Percentiles rank a stretch among this genome's conserved stretches.
Evolutionary conservation across 1,284 basidiomycete genomes (phyloP).

Genomic region (Polyporus tsugae): DNA sequence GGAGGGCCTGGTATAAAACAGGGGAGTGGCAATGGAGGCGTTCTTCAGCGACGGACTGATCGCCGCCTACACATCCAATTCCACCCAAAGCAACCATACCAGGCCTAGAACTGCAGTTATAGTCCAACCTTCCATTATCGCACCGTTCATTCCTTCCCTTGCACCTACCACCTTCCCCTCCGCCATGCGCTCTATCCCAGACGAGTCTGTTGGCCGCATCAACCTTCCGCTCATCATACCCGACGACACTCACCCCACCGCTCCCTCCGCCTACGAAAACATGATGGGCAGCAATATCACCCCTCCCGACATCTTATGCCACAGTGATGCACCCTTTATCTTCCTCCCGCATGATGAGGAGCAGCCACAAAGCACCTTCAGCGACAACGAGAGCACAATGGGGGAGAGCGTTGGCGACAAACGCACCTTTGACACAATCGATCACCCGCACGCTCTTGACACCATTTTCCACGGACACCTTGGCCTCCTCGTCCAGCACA

Average conservation of each 20-base stretch:
- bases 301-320: background rate
- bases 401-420: background rate
- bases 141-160: background rate
- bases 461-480: background rate
- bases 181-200: background rate
- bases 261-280: constrained; percentile 4
- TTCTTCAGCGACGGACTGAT: background rate
- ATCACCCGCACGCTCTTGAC: background rate
- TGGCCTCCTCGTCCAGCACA: background rate
- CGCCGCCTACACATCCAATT: background rate
- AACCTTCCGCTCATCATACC: constrained; percentile 15
- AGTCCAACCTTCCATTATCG: background rate
- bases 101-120: background rate
- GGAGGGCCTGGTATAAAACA: background rate
- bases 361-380: background rate
- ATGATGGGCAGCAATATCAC: background rate
- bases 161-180: background rate
- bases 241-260: background rate
- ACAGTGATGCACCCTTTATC: background rate
- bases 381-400: background rate
- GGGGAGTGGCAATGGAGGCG: background rate
- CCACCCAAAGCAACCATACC: background rate
- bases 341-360: background rate
- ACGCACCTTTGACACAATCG: background rate
- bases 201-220: background rate